These are phyloP conservation scores for Neurospora tetrasperma DNA, from an alignment of 495 filamentous ascomycete species.

Conservation along the genomic window DNA sequence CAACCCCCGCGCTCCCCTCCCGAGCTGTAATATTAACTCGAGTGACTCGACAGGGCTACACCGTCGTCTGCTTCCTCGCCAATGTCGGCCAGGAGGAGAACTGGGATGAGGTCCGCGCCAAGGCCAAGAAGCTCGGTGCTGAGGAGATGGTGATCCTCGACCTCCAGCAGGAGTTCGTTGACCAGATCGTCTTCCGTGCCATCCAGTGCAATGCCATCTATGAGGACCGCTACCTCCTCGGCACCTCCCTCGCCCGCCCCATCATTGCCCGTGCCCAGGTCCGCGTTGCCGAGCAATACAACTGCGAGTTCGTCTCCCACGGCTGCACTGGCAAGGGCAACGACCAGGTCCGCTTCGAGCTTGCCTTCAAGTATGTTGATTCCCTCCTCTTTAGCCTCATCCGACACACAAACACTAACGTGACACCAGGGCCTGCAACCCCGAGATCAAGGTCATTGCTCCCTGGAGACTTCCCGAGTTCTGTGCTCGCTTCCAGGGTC, in stretches of 20 bases:
- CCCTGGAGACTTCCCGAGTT: slow-evolving; percentile 83
- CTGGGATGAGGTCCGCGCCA: slow-evolving; percentile 44
- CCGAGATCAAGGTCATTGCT: slow-evolving; percentile 74
- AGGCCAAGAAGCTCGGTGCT: slow-evolving; percentile 62
- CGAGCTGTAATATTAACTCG: slow-evolving; percentile 32
- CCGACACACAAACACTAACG: slow-evolving; percentile 6
- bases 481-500: slow-evolving; percentile 70
- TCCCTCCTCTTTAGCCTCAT: slow-evolving; percentile 1
- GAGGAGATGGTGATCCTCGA: slow-evolving; percentile 52
- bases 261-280: slow-evolving; percentile 76
- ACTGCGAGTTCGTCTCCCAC: slow-evolving; percentile 59
- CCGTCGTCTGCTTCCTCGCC: slow-evolving; percentile 41
- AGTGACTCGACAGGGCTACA: slow-evolving; percentile 12
- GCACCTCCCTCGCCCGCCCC: slow-evolving; percentile 74
- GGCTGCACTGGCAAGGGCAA: slow-evolving; percentile 75
- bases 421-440: slow-evolving; percentile 46
- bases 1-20: neutral
- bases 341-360: slow-evolving; percentile 61
- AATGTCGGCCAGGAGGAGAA: slow-evolving; percentile 45
- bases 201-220: slow-evolving; percentile 84
- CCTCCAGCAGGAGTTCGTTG: slow-evolving; percentile 68
- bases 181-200: slow-evolving; percentile 79
- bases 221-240: slow-evolving; percentile 72
- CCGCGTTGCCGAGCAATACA: slow-evolving; percentile 54
- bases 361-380: slow-evolving; percentile 13